These are phyloP conservation scores for Tuber umbilicatum DNA, from an alignment of 495 filamentous ascomycete genomes.

Conservation along the genomic window DNA sequence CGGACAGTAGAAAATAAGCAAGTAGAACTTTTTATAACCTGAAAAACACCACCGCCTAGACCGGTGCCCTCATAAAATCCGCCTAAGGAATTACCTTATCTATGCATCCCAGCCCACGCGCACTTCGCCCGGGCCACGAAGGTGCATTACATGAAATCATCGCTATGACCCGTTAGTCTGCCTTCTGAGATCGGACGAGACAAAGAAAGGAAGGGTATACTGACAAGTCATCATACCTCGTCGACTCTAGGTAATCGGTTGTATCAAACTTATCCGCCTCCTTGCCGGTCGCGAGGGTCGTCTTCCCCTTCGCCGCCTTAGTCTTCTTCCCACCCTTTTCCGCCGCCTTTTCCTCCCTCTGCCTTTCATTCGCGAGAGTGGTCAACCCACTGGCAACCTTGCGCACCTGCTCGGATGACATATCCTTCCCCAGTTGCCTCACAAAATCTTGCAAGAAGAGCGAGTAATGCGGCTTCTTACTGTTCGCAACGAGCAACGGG, in stretches of 20 bases:
- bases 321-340: conserved; percentile 95
- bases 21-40: neutral
- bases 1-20: neutral
- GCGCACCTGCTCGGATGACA: conserved; percentile 87
- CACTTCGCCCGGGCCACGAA: neutral
- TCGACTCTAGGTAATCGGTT: conserved; percentile 60
- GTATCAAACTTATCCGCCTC: conserved; percentile 58
- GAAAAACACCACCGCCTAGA: neutral
- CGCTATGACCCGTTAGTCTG: conserved; percentile 44
- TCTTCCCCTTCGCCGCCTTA: conserved; percentile 92
- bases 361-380: conserved; percentile 88
- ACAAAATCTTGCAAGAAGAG: conserved; percentile 85
- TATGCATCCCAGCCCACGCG: neutral
- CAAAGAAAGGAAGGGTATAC: conserved; percentile 54
- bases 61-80: neutral
- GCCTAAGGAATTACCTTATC: neutral
- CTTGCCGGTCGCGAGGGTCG: conserved; percentile 64
- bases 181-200: neutral
- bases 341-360: conserved; percentile 94
- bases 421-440: conserved; percentile 78
- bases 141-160: conserved; percentile 59
- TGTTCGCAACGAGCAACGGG: conserved; percentile 63
- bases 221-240: conserved; percentile 56
- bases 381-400: conserved; percentile 82
- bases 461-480: conserved; percentile 83